Conservation (phyloP, 2,329 filamentous ascomycete species). For the Fusarium gaditjirri region DNA sequence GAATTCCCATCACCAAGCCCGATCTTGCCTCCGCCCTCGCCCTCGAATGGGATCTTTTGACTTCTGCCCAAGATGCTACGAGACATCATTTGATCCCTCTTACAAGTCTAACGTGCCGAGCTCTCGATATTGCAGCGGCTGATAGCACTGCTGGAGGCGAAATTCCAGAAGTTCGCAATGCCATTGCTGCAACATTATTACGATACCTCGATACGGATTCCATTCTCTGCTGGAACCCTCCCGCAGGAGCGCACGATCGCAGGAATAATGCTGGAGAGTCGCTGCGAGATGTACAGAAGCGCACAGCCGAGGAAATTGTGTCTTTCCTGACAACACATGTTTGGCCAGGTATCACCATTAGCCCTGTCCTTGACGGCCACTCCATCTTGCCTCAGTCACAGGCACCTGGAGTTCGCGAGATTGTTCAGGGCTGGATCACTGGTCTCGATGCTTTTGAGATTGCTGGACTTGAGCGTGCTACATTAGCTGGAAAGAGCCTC, state of each 20-base stretch:
- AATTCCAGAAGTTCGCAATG: conserved; percentile 65
- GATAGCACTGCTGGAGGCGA: conserved; percentile 57
- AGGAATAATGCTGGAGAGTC: conserved; percentile 63
- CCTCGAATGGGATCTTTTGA: conserved; percentile 90
- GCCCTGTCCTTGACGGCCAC: conserved; percentile 80
- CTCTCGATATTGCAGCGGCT: conserved; percentile 80
- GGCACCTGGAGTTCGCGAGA: conserved; percentile 76
- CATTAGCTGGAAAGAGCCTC: conserved; percentile 88
- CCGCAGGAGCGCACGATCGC: conserved; percentile 59
- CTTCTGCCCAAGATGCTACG: conserved; percentile 83
- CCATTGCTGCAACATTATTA: conserved; percentile 76
- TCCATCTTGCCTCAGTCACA: conserved; percentile 82
- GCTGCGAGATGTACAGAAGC: conserved; percentile 78
- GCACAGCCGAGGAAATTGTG: conserved; percentile 76
- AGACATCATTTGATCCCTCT: conserved; percentile 90
- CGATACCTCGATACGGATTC: conserved; percentile 93
- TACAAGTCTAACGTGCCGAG: conserved; percentile 85
- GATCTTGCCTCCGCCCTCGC: conserved; percentile 87
- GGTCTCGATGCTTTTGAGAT: conserved; percentile 82
- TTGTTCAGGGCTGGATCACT: conserved; percentile 81
- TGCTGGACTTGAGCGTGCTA: conserved; percentile 84
- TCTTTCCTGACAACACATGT: conserved; percentile 75
- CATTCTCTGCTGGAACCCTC: conserved; percentile 85
- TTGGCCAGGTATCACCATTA: conserved; percentile 85
- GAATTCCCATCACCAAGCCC: conserved; percentile 78